Base-by-base conservation (phyloP, 2,329 filamentous ascomycete genomes). In the Pyricularia grisea region DNA sequence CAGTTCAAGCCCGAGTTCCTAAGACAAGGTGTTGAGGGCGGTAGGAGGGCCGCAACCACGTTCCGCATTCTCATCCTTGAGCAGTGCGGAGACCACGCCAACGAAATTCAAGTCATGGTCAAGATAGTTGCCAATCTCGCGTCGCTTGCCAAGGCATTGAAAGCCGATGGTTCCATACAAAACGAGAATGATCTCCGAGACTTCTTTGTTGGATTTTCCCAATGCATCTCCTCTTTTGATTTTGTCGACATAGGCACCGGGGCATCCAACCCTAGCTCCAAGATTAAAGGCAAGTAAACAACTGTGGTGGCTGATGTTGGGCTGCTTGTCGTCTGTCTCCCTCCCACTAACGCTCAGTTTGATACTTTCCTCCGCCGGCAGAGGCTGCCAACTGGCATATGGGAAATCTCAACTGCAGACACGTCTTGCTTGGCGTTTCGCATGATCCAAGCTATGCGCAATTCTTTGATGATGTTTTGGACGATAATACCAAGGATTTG, bases 181-280 rank as follows among this genome's bases (percentile, higher is more conserved):
- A 81, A 75, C 69, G 76, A 81, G 50, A 75, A 75, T n/a, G 79
- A 82, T 60, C 77, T 89, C 28, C 82, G 79, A 70, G 82, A 89
- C 67, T 90, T 90, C 77, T 81, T 82, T 30, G 74, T 82, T 70
- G 88, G 85, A 55, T 90, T 89, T 78, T 88, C 84, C 66, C 86
- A 87, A 75, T 83, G 81, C 70, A 83, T 83, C 71, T 81, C 85
- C 11, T 83, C 82, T 12, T 88, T 89, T 78, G 86, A 90, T 75
- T 90, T 89, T 78, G 79, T 89, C 69, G 87, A 90, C 73, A 83
- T 90, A 68, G 87, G 87, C 42, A 78, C 82, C 72, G 83, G 83
- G 64, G 88, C 87, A 74, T 50, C 50, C 14, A 50, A 55, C 23
- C 27, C 28, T 17, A 55, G n/a, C 55, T 61, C 66, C 12, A 67